These are phyloP conservation scores for Triangularia verruculosa DNA, from an alignment of 2,329 filamentous ascomycete species.

Conservation along the genomic window DNA sequence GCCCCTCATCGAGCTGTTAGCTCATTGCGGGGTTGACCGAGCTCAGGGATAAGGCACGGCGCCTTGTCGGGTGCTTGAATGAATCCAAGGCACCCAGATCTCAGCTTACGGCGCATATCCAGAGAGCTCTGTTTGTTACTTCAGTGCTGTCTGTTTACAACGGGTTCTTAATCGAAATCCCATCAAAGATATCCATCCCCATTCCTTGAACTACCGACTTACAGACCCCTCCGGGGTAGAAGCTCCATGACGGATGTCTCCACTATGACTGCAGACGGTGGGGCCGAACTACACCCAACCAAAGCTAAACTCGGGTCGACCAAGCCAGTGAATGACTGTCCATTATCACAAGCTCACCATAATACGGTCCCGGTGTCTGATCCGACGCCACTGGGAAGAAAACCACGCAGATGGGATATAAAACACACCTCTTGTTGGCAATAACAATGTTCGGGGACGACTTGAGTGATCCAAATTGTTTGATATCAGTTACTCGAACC, in stretches of 20 bases:
- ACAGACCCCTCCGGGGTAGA: not conserved
- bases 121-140: not conserved
- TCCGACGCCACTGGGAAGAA: not conserved
- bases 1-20: conserved; percentile 5
- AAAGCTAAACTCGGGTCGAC: not conserved
- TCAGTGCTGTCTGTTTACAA: not conserved
- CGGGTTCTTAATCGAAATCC: not conserved
- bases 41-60: not conserved
- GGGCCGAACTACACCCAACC: not conserved
- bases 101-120: not conserved
- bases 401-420: not conserved
- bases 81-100: not conserved
- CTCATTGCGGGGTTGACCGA: conserved; percentile 3
- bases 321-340: not conserved
- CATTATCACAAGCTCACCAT: not conserved
- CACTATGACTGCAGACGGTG: not conserved
- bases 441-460: not conserved
- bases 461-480: not conserved
- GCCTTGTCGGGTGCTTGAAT: not conserved
- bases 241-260: not conserved
- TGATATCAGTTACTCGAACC: not conserved
- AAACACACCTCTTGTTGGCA: not conserved
- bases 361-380: not conserved
- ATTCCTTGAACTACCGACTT: not conserved
- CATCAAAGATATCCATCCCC: not conserved